A percentile compares a stretch with the other conserved stretches of the same genome.
These are phyloP conservation scores for Serendipita sp. DNA, from an alignment of 768 basidiomycete species.

Conservation along the genomic window DNA sequence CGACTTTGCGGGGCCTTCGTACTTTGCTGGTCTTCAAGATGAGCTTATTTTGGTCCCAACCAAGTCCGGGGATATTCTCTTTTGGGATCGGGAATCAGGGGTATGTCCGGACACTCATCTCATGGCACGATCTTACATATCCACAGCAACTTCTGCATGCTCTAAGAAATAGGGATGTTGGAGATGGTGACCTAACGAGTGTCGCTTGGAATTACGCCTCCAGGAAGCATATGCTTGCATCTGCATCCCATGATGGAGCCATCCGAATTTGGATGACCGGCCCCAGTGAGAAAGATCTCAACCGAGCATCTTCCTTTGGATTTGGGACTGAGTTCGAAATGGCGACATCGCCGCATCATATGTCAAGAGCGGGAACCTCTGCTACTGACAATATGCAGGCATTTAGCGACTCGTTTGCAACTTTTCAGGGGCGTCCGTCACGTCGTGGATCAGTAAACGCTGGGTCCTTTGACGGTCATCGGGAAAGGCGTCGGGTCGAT, in stretches of 20 bases:
- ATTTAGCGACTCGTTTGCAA: not conserved
- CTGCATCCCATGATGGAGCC: conserved; percentile 61
- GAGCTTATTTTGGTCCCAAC: conserved; percentile 64
- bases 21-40: conserved; percentile 67
- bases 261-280: conserved; percentile 47
- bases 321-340: not conserved
- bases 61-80: conserved; percentile 74
- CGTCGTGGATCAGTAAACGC: not conserved
- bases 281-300: not conserved
- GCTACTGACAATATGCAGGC: not conserved
- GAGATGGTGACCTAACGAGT: conserved; percentile 56
- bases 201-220: conserved; percentile 63
- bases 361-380: not conserved
- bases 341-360: not conserved
- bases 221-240: conserved; percentile 44
- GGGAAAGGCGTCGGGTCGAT: not conserved
- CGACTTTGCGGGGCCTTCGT: conserved; percentile 67
- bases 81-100: conserved; percentile 74
- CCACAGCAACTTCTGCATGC: conserved; percentile 36
- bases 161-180: conserved; percentile 42
- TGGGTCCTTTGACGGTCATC: not conserved
- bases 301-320: not conserved
- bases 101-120: not conserved
- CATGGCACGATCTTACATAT: not conserved
- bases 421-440: no score